Evolutionary conservation across 2,329 filamentous ascomycete genomes (phyloP), one percentile per base, ranked within the genome.

Genomic region (Simplicillium sp.): DNA sequence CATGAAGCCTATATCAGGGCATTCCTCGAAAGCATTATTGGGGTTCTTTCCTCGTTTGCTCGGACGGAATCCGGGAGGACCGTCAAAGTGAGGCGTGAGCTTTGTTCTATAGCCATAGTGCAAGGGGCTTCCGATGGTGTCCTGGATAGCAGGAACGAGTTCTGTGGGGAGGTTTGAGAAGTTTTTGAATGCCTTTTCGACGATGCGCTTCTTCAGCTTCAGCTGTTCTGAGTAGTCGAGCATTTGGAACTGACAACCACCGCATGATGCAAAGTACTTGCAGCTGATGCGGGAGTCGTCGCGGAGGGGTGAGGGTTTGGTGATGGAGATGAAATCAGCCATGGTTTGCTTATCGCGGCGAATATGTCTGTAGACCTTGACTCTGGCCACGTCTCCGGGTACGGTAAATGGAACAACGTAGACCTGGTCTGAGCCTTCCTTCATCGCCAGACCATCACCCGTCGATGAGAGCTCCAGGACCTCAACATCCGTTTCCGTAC

Each of bases 171-270:
- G 71, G 45, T 87, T 79, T 12, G 89, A 94, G 64, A 97, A 98
- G 67, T 95, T 90, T 46, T 70, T 73, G 67, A 85, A 98, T 7
- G 92, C 92, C 57, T 92, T 94, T 55, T 94, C 86, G 36, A 98
- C 81, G 45, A 97, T 84, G 44, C 75, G 73, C 57, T 76, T 80
- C 69, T 98, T 98, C 62, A 90, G 82, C 35, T 70, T 71, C 20
- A 98, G 76, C 60, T 98, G 92, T 52, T 88, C 84, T 25, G 74
- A 64, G 60, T 97, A 97, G 41, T 87, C 79, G 47, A 98, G 76
- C 87, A 97, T 96, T 67, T 98, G 92, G 61, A 97, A 89, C 64
- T 98, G 92, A 58, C 92, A 98, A 28, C 92, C 92, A 9, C 84
- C 86, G 62, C 92, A 98, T 41, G 72, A 75, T 33, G 78, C 69